Conservation (phyloP, 371 early-diverging fungal species). For the Basidiobolus meristosporus region DNA sequence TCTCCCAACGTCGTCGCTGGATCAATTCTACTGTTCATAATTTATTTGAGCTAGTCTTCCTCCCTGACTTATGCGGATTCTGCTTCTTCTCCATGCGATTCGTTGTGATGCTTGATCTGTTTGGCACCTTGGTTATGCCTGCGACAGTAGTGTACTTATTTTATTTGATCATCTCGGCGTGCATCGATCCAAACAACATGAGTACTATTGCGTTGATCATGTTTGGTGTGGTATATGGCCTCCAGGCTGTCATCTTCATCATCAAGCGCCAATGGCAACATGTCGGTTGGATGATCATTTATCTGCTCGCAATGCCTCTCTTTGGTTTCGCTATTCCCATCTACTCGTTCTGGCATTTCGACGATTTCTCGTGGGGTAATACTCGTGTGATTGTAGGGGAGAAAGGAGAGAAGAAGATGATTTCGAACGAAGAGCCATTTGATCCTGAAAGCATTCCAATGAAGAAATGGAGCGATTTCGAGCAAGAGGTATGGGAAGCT, state of each 20-base stretch:
- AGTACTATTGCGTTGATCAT: slow-evolving; percentile 31
- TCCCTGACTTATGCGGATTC: slow-evolving; percentile 85
- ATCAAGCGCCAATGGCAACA: slow-evolving; percentile 28
- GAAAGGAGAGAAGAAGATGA: slow-evolving; percentile 25
- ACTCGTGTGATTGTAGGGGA: slow-evolving; percentile 60
- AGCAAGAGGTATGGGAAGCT: slow-evolving; percentile 25
- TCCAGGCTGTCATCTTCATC: slow-evolving; percentile 22
- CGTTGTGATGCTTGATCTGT: slow-evolving; percentile 74
- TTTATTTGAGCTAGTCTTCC: slow-evolving; percentile 69
- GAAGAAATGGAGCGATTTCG: slow-evolving; percentile 46
- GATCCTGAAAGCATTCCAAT: slow-evolving; percentile 42
- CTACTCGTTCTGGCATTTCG: slow-evolving; percentile 84
- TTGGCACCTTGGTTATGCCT: slow-evolving; percentile 83
- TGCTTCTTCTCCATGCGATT: slow-evolving; percentile 95
- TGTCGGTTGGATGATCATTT: slow-evolving; percentile 76
- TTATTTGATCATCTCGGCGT: slow-evolving; percentile 44
- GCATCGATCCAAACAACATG: slow-evolving; percentile 26
- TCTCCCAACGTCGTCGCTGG: slow-evolving; percentile 84
- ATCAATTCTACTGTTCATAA: slow-evolving; percentile 98
- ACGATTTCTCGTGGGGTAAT: slow-evolving; percentile 78
- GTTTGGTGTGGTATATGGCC: slow-evolving; percentile 23
- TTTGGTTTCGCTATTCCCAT: slow-evolving; percentile 42
- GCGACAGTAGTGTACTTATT: slow-evolving; percentile 71
- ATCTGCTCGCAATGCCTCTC: slow-evolving; percentile 43
- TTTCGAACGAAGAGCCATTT: slow-evolving; percentile 37